These are phyloP conservation scores for Monotropa hypopitys DNA, from an alignment of 179 eudicot species.

Conservation along the genomic window DNA sequence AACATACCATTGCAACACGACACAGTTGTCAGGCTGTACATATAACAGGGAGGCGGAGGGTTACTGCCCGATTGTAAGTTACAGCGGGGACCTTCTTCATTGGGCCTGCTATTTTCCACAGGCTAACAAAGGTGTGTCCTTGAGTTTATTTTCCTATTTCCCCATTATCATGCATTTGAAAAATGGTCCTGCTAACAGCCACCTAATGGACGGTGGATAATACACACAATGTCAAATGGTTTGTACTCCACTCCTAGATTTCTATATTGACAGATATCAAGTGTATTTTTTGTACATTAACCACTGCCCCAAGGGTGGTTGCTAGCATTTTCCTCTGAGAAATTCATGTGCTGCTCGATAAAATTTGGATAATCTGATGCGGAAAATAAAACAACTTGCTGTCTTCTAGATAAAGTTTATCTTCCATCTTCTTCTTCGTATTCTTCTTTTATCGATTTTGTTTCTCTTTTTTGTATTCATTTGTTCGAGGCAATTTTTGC, in stretches of 20 bases:
- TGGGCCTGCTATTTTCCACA: conserved; percentile 98
- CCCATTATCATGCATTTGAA: conserved; percentile 1
- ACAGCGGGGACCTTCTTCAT: conserved; percentile 70
- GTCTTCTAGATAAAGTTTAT: neutral
- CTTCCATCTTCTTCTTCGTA: neutral
- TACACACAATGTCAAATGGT: neutral
- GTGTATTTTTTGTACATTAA: neutral
- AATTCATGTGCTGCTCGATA: neutral
- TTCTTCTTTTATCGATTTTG: neutral
- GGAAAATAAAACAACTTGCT: neutral
- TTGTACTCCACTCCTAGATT: neutral
- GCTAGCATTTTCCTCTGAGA: neutral
- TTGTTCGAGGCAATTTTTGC: neutral
- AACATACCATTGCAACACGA: conserved; percentile 85
- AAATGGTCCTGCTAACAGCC: neutral
- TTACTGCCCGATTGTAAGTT: conserved; percentile 85
- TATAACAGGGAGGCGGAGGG: conserved; percentile 98
- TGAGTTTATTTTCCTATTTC: neutral
- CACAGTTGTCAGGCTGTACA: conserved; percentile 92
- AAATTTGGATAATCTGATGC: neutral
- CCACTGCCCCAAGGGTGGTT: neutral
- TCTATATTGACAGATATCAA: neutral
- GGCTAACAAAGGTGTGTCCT: conserved; percentile 68
- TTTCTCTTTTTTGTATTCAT: neutral
- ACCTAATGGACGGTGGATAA: neutral